Evolutionary conservation across 176 grass and related monocot genomes (phyloP), one percentile per base, ranked within the genome.

Genomic region (Aegilops umbellulata): DNA sequence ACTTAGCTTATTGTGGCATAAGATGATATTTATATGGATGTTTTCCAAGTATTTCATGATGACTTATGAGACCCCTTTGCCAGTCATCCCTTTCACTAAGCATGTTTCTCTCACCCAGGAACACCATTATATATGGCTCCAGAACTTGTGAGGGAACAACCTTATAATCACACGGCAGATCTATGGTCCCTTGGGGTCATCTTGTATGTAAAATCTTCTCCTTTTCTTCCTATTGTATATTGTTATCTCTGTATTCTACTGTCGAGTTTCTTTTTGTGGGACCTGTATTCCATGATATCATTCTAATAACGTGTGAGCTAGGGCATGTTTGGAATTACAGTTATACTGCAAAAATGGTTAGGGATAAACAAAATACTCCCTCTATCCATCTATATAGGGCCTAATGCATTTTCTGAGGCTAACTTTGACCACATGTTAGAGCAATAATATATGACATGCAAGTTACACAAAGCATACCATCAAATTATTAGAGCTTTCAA

Each of bases 71-170:
- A 12, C 63, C 51, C 8, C 35, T 90, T 83, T 76, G 51, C 51
- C 13, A 61, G 12, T 24, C 36, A 27, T 55, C 60, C 61, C 69
- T 47, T 72, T 90, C 51, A 74, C 36, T 78, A 87, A 80, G 24
- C 46, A 89, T 75, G 6, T 41, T 80, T 86, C 64, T 86, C 13
- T 47, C 62, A 60, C 6, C 42, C 90, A 98, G 96, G 93, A 58
- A 98, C 96, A 7, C 96, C 96, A 78, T 90, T 98, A 74, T 98
- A 98, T 85, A 98, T 98, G 96, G 96, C 96, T 85, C 96, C 96
- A 84, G 96, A 98, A 88, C 83, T 98, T 80, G 96, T 98, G 83
- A 89, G 94, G 83, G 93, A 98, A 88, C 96, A 98, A 29, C 93
- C 96, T 14, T 98, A 98, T 82, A 94, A 95, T 83, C 96, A 98